These are phyloP conservation scores for Candida sp. DNA, from an alignment of 1,139 yeast species.

Conservation along the genomic window DNA sequence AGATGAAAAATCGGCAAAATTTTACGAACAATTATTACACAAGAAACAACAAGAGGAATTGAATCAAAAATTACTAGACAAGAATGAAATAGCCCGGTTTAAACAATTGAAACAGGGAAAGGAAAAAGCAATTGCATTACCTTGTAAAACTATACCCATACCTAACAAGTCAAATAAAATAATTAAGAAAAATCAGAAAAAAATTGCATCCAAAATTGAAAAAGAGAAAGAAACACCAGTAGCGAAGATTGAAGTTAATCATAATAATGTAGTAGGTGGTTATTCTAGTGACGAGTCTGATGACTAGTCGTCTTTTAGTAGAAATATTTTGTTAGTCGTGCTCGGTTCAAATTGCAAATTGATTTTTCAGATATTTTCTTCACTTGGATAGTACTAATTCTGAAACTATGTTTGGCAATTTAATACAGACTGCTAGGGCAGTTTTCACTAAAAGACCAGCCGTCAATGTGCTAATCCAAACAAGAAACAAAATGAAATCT, in stretches of 20 bases:
- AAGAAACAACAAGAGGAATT: constrained; percentile 14
- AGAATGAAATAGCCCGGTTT: constrained; percentile 8
- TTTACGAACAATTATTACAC: constrained; percentile 19
- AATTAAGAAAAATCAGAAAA: not conserved
- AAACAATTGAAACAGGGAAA: constrained; percentile 5
- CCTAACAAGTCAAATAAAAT: not conserved
- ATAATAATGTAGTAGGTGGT: not conserved
- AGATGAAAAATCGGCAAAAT: constrained; percentile 26
- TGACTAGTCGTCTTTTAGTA: not conserved
- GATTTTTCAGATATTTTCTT: constrained; percentile 1
- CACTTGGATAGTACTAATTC: not conserved
- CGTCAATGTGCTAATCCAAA: constrained; percentile 26
- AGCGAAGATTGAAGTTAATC: not conserved
- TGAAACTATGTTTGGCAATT: constrained; percentile 8
- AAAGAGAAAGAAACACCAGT: not conserved
- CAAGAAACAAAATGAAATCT: constrained; percentile 56
- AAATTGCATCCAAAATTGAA: not conserved
- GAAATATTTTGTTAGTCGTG: not conserved
- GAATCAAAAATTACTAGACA: constrained; percentile 8
- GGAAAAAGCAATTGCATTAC: not conserved
- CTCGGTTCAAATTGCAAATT: not conserved
- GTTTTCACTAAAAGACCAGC: constrained; percentile 17
- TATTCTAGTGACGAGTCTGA: constrained; percentile 1
- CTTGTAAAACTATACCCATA: not conserved
- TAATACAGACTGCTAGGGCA: constrained; percentile 15